Percentiles rank a stretch among this genome's conserved stretches.
phyloP scores from a whole-genome alignment of 768 basidiomycete genomes.

The Hydnomerulius pinastri region DNA sequence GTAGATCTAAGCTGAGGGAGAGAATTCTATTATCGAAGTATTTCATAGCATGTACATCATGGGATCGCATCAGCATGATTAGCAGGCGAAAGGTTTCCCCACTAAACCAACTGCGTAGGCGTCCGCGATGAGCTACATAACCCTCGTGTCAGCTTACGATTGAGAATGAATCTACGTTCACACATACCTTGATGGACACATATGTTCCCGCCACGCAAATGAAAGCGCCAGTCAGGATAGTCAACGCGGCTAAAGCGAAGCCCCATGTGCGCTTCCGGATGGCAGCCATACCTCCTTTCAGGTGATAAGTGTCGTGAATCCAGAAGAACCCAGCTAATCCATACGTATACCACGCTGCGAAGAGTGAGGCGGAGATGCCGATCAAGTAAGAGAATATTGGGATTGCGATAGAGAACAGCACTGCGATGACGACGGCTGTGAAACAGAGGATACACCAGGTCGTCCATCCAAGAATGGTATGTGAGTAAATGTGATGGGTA shows the following conservation, averaged over 20 bases:
- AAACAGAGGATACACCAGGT: constrained; percentile 46
- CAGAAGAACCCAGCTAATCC: constrained; percentile 50
- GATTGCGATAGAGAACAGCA: constrained; percentile 47
- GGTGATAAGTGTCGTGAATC: constrained; percentile 46
- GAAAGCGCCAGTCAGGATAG: constrained; percentile 48
- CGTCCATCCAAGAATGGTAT: constrained; percentile 48
- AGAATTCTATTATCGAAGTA: no score
- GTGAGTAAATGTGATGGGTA: constrained; percentile 46
- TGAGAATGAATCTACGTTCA: not conserved
- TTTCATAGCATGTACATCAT: no score
- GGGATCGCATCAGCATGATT: constrained; percentile 3
- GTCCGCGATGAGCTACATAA: constrained; percentile 42
- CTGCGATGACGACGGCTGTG: constrained; percentile 34
- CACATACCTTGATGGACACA: constrained; percentile 47
- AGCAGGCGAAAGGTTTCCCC: constrained; percentile 50
- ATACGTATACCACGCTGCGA: constrained; percentile 56
- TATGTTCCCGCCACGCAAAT: constrained; percentile 53
- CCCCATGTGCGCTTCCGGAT: constrained; percentile 32
- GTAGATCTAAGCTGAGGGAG: no score
- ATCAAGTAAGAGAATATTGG: constrained; percentile 54
- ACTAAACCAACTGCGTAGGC: constrained; percentile 43
- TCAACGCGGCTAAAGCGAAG: constrained; percentile 38
- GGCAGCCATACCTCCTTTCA: constrained; percentile 34
- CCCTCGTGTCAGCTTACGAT: not conserved
- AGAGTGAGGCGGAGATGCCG: constrained; percentile 51